These are phyloP conservation scores for Auricularia auricula-judae DNA, from an alignment of 768 basidiomycete genomes.

Conservation along the genomic window DNA sequence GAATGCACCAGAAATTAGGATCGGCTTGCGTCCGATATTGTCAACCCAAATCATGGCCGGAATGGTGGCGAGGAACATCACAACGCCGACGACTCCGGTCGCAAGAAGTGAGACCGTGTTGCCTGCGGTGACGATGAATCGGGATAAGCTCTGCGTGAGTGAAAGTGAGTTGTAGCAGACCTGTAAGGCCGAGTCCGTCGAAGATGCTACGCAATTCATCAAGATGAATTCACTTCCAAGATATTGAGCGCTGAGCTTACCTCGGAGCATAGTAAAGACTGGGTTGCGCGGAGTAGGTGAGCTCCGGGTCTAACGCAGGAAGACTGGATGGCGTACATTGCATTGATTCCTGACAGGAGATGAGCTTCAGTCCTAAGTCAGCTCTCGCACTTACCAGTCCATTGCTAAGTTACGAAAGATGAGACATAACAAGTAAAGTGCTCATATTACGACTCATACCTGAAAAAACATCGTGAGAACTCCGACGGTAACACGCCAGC, in stretches of 20 bases:
- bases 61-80: constrained; percentile 67
- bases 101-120: constrained; percentile 47
- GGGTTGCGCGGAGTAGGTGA: constrained; percentile 18
- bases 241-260: background rate
- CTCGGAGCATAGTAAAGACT: constrained; percentile 67
- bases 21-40: constrained; percentile 62
- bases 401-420: constrained; percentile 45
- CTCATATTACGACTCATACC: background rate
- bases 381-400: background rate
- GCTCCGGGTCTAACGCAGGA: background rate
- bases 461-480: constrained; percentile 24
- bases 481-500: constrained; percentile 53
- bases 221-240: background rate
- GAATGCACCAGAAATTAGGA: constrained; percentile 62
- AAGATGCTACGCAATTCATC: constrained; percentile 36
- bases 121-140: constrained; percentile 21
- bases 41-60: constrained; percentile 78
- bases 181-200: constrained; percentile 36
- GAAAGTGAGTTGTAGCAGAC: background rate
- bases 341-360: constrained; percentile 75
- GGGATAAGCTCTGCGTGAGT: background rate
- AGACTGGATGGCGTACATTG: constrained; percentile 11
- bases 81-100: constrained; percentile 69
- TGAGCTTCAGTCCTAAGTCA: constrained; percentile 14
- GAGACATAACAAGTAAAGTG: background rate